Evolutionary conservation across 768 basidiomycete species (phyloP), one percentile per base, ranked within the genome.

Genomic region (Termitomyces sp.): DNA sequence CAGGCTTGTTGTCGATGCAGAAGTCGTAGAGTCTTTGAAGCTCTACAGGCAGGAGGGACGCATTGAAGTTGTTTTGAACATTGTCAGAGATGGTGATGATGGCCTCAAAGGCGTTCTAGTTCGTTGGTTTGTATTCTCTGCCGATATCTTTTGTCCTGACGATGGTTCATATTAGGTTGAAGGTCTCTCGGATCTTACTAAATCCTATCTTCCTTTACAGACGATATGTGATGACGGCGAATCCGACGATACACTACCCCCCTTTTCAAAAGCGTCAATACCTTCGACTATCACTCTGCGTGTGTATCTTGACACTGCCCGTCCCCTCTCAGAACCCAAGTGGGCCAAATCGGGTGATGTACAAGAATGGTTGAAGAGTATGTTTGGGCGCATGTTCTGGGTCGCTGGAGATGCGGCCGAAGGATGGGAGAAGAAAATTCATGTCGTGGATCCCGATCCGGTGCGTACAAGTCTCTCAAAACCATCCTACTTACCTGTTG

Each of bases 311-410:
- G 96, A 99, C 70, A 90, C 83, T 56, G 84, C 82, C 32, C 85
- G 90, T 57, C 97, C 97, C 0, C 74, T 98, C 34, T 95, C 94
- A 16, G 95, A 98, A 69, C 94, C 97, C 7, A 90, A 93, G 69
- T 99, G 96, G 97, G 93, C 94, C 37, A 92, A 94, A 71, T 88
- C 89, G 8, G 96, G 96, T 31, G 91, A 95, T 67, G 83, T 95
- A 23, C 92, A 96, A 64, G 94, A 95, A 38, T 98, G 95, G 95
- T 74, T 92, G 64, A 84, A 85, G 70, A 90, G 83, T 64, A 91
- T 92, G 80, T 90, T 92, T 70, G 91, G 90, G 3, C 78, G 89
- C 37, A 90, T 90, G 86, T 90, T 91, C 66, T 91, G 89, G 89
- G 86, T 88, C 45, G 82, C 88, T 27, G 89, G 87, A 5, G 88